Base-by-base conservation (phyloP, 257 asterid genomes). In the Solanum piurae region DNA sequence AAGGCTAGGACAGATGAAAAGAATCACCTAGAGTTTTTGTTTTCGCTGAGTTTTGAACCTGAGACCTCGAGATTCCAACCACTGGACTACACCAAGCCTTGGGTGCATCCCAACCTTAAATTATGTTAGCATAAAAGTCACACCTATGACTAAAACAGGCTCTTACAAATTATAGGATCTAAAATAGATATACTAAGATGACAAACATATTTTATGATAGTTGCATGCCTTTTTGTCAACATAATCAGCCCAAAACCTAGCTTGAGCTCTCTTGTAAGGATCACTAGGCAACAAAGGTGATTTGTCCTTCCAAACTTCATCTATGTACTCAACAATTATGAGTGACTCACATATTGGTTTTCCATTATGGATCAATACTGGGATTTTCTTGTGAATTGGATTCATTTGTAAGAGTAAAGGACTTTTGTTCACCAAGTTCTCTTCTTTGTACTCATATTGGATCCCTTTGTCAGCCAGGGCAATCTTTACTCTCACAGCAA, bases 191-290 rank as follows among this genome's bases (percentile, higher is more conserved):
- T 12, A 66, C 73, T 12, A 68, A 29, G 11, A 68, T 68, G 75
- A 27, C 37, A 68, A 68, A 68, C 76, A 69, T 31, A 72, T 18
- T 34, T 20, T 74, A 3, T 36, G 49, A 20, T 34, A 18, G 12
- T 73, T 71, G 1, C 77, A 71, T 71, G 88, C 91, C 89, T 89
- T 88, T 7, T 82, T 91, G 89, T 89, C 90, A 34, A 88, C 79
- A 46, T n/a, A 91, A 42, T 91, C 90, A 74, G 91, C 91, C 93
- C 92, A 91, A 85, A 91, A 91, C 84, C 88, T 88, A 25, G 90
- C 90, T 33, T 87, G 88, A 66, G 93, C 89, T 90, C 76, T 88
- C 29, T 86, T 37, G 3, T 85, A 83, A 75, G 91, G 92, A 87
- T 91, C 87, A 66, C 89, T 74, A 36, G 93, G 93, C 84, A 90